Conservation (phyloP, 2,329 filamentous ascomycete species). For the Ascosphaera apis region DNA sequence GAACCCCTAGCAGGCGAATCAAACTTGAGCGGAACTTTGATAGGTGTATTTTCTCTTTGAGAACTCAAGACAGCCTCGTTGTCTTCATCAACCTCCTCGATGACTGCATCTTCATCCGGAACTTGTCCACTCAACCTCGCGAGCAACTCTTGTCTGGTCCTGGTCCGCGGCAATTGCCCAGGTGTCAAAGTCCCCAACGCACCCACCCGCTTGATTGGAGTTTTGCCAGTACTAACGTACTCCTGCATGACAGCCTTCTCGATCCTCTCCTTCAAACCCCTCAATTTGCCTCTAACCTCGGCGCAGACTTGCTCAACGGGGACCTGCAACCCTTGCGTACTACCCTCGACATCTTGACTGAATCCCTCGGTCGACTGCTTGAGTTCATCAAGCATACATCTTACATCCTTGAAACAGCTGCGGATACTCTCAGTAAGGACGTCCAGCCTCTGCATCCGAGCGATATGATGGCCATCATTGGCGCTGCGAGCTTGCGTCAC, state of each 20-base stretch:
- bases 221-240: not conserved
- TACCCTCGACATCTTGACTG: not conserved
- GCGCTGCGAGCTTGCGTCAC: conserved; percentile 59
- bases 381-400: not conserved
- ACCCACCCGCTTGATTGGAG: not conserved
- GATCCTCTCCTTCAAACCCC: not conserved
- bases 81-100: not conserved
- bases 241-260: not conserved
- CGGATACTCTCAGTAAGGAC: conserved; percentile 45
- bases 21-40: not conserved
- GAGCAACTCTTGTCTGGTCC: not conserved
- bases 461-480: conserved; percentile 54
- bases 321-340: not conserved
- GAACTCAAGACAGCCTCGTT: not conserved
- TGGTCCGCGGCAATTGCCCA: not conserved
- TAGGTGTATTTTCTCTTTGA: not conserved
- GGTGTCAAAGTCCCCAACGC: not conserved
- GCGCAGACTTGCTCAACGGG: not conserved
- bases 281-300: not conserved
- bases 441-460: conserved; percentile 43
- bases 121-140: not conserved
- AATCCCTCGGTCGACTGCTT: not conserved
- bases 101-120: not conserved
- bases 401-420: conserved; percentile 16
- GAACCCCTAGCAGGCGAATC: not conserved